Evolutionary conservation across 345 rosid genomes (phyloP).

Genomic region (Viola odorata): DNA sequence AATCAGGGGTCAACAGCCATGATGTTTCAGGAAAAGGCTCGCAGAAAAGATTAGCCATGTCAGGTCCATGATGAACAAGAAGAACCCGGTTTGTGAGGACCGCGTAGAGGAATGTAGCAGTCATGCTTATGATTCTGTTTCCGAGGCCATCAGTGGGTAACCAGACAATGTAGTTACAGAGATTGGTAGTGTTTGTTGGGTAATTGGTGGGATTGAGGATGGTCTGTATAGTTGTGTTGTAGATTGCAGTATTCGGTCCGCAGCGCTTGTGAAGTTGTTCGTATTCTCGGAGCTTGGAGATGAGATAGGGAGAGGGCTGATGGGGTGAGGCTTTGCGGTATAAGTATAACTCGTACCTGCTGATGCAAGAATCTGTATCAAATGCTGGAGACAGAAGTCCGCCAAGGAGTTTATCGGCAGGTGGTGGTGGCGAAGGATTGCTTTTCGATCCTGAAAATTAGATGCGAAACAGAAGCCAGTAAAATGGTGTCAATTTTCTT

Average conservation of each 20-base stretch:
- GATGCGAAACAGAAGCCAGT: too few relatives aligned
- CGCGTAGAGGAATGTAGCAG: conserved; percentile 21
- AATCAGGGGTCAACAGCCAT: conserved; percentile 6
- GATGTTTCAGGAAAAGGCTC: conserved; percentile 17
- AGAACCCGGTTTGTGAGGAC: conserved; percentile 17
- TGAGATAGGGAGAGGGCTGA: conserved; percentile 15
- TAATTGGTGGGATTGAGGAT: neutral
- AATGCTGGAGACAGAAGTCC: conserved; percentile 8
- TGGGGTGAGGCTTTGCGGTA: conserved; percentile 5
- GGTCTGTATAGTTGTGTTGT: neutral
- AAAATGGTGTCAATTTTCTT: too few relatives aligned
- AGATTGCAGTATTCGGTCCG: conserved; percentile 11
- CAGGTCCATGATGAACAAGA: conserved; percentile 5
- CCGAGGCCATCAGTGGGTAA: conserved; percentile 11
- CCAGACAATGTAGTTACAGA: conserved; percentile 21
- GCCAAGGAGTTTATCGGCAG: conserved; percentile 2
- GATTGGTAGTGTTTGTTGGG: neutral
- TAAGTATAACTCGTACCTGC: conserved; percentile 1
- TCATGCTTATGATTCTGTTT: conserved; percentile 17
- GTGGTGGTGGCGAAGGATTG: too few relatives aligned
- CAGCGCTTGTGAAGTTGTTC: conserved; percentile 18
- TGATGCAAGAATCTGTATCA: conserved; percentile 13
- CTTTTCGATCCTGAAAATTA: too few relatives aligned
- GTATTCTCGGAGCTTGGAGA: conserved; percentile 12
- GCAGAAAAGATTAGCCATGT: conserved; percentile 16